Percentiles rank a stretch among this genome's conserved stretches.
phyloP scores from a whole-genome alignment of 139 green algal species.

The Marvania coccoides region DNA sequence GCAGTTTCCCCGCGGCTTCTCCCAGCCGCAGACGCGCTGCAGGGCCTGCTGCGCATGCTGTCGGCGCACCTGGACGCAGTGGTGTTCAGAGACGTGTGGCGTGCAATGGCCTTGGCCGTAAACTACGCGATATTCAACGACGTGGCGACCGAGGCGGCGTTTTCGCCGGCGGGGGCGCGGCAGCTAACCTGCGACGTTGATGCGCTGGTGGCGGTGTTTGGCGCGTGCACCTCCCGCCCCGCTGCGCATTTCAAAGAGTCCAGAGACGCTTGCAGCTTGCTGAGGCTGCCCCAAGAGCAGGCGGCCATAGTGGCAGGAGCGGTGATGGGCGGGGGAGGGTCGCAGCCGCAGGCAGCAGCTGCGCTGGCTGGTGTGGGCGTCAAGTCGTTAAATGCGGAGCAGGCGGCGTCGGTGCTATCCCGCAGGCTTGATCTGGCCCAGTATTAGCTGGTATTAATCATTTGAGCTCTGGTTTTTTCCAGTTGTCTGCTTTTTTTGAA shows the following conservation, averaged over 20 bases:
- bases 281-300: not conserved
- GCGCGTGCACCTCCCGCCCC: conserved; percentile 29
- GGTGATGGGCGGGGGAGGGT: not conserved
- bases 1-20: conserved; percentile 11
- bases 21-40: conserved; percentile 12
- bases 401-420: conserved; percentile 11
- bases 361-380: not conserved
- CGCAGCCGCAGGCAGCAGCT: not conserved
- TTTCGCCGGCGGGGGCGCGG: conserved; percentile 17
- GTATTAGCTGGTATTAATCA: too few relatives aligned
- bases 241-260: conserved; percentile 44
- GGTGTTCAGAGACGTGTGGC: conserved; percentile 44
- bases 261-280: conserved; percentile 22
- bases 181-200: conserved; percentile 24
- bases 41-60: conserved; percentile 19
- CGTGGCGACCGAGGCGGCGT: conserved; percentile 36
- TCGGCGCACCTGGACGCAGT: conserved; percentile 37
- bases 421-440: conserved; percentile 12
- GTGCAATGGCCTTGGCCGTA: conserved; percentile 27
- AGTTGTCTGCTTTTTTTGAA: too few relatives aligned
- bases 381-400: conserved; percentile 16
- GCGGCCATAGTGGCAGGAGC: not conserved
- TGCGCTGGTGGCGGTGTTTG: conserved; percentile 27
- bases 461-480: too few relatives aligned
- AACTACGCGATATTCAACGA: conserved; percentile 46